phyloP scores from a whole-genome alignment of 257 asterid species.

The Solanum sparsipilum region DNA sequence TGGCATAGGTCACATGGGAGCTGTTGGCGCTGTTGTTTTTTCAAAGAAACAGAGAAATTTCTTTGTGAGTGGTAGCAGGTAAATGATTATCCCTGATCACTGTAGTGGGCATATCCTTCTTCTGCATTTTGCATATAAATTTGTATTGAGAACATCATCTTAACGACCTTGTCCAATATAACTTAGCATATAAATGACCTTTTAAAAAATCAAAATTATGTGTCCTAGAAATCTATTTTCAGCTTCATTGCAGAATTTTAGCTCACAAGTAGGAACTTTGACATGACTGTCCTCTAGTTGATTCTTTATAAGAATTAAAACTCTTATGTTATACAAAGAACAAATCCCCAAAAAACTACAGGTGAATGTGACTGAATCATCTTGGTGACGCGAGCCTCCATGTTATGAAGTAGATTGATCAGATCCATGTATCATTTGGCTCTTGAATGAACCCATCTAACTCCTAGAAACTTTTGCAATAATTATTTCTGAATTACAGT shows the following conservation, averaged over 20 bases:
- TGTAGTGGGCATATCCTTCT: background rate
- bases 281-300: background rate
- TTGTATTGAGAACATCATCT: background rate
- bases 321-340: background rate
- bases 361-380: background rate
- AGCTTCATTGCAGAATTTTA: background rate
- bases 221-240: background rate
- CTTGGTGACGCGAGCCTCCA: background rate
- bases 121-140: background rate
- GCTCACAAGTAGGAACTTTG: background rate
- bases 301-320: background rate
- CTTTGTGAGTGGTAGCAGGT: constrained; percentile 97
- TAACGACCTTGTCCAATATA: background rate
- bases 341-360: background rate
- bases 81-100: constrained; percentile 3
- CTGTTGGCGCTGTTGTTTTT: constrained; percentile 84
- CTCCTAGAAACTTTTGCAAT: background rate
- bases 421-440: background rate
- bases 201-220: background rate
- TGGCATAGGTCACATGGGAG: constrained; percentile 85
- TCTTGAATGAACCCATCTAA: background rate
- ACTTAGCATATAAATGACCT: background rate
- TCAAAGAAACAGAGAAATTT: constrained; percentile 63
- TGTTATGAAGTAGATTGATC: background rate
- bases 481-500: background rate